phyloP scores from a whole-genome alignment of 495 filamentous ascomycete genomes.

The Talaromyces liani region DNA sequence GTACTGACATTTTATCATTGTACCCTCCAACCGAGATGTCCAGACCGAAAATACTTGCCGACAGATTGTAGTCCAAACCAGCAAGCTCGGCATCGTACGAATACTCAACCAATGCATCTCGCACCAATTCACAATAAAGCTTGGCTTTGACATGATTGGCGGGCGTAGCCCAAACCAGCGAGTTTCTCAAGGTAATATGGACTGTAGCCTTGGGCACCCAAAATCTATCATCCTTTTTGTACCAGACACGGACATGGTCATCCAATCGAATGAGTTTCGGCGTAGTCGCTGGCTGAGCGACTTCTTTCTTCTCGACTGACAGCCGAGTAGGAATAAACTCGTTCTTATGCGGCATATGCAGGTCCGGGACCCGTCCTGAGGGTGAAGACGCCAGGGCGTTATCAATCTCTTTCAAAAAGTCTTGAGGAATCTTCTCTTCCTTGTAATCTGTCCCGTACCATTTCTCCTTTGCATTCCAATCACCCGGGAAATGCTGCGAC shows the following conservation, averaged over 20 bases:
- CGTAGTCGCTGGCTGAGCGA: slow-evolving; percentile 60
- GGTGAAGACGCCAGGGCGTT: slow-evolving; percentile 51
- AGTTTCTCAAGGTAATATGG: slow-evolving; percentile 71
- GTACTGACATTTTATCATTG: slow-evolving; percentile 89
- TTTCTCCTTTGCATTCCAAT: slow-evolving; percentile 84
- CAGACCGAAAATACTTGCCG: slow-evolving; percentile 61
- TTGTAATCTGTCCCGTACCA: slow-evolving; percentile 98
- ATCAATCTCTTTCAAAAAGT: slow-evolving; percentile 63
- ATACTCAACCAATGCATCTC: slow-evolving; percentile 88
- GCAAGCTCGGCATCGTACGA: slow-evolving; percentile 95
- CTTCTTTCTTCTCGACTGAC: slow-evolving; percentile 89
- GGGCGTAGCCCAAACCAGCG: slow-evolving; percentile 68
- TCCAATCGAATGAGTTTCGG: slow-evolving; percentile 88
- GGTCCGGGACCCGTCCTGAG: slow-evolving; percentile 52
- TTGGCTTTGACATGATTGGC: slow-evolving; percentile 68
- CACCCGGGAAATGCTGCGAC: slow-evolving; percentile 71
- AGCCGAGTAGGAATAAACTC: slow-evolving; percentile 93
- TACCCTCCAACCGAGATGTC: slow-evolving; percentile 81
- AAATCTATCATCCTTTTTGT: slow-evolving; percentile 97
- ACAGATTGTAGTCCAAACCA: slow-evolving; percentile 76
- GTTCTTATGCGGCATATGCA: slow-evolving; percentile 89
- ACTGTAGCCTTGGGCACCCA: slow-evolving; percentile 96
- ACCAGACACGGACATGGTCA: slow-evolving; percentile 79
- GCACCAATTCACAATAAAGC: slow-evolving; percentile 79
- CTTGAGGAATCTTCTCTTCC: slow-evolving; percentile 68